Base-by-base conservation (phyloP, 257 asterid species). In the Eucommia ulmoides region DNA sequence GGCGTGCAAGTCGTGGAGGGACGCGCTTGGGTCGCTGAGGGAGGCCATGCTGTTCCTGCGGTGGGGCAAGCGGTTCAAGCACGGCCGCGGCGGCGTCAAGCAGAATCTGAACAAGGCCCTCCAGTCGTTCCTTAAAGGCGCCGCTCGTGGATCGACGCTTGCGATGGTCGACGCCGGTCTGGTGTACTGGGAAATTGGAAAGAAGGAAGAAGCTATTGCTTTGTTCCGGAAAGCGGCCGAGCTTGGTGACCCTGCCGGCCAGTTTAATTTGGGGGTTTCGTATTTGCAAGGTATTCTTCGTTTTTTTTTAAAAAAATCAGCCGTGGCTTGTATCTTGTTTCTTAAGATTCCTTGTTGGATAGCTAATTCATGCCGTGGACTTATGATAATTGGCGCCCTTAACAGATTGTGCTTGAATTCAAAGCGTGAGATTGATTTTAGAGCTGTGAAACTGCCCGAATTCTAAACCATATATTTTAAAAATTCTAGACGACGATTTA, bases 81-180 rank as follows among this genome's bases (percentile, higher is more conserved):
- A 77, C 38, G 94, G 92, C 22, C 77, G 79, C n/a, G 81, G 74
- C 23, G 93, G 88, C 26, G 78, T 74, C 66, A 72, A 62, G 63
- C 52, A 55, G 7, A 57, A 76, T 66, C 52, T 65, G 61, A 19
- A 15, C 3, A 80, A 76, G 68, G 97, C 97, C 15, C 42, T 81
- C 63, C 88, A 87, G 19, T 68, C 68, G 2, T 81, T 87, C 53
- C 44, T 87, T 22, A 55, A 83, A 65, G 94, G 93, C 17, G 94
- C 88, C 58, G 83, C 84, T 73, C 83, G 89, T 66, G 97, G 97
- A 50, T 82, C 93, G 20, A 67, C 91, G 19, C 76, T 78, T 19
- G 82, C 93, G 9, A 77, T 86, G 96, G 94, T 87, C 52, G 97
- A 87, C 50, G 88, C 91, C 7, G 97, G 94, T 0, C 65, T 78